Conservation (phyloP, 768 basidiomycete genomes). For the Xanthoconium purpureum region DNA sequence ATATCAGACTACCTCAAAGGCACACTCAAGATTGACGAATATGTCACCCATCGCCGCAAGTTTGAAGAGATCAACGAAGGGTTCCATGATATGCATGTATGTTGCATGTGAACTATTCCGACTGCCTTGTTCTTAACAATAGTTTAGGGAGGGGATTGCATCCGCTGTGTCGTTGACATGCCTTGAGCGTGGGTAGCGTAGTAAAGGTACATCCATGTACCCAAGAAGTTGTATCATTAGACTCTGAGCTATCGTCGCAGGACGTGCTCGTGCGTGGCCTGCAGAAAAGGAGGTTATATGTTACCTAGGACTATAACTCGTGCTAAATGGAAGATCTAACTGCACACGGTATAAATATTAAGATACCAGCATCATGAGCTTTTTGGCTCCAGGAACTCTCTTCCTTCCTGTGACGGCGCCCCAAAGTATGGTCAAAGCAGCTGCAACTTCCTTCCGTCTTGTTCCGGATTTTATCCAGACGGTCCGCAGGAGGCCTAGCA, state of each 20-base stretch:
- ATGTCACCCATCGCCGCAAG: constrained; percentile 82
- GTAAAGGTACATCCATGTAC: not conserved
- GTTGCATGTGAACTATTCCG: constrained; percentile 31
- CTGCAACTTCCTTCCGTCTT: constrained; percentile 63
- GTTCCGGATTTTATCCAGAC: constrained; percentile 69
- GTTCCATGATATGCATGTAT: constrained; percentile 95
- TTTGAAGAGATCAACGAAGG: constrained; percentile 79
- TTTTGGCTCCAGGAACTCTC: constrained; percentile 47
- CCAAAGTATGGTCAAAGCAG: constrained; percentile 68
- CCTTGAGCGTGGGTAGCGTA: constrained; percentile 30
- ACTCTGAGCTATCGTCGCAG: not conserved
- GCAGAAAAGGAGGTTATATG: not conserved
- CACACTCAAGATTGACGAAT: constrained; percentile 89
- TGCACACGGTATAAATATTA: constrained; percentile 12
- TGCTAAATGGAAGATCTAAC: not conserved
- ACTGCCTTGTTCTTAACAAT: constrained; percentile 1
- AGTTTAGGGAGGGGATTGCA: constrained; percentile 69
- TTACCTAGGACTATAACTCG: not conserved
- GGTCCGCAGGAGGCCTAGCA: constrained; percentile 54
- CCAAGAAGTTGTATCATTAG: constrained; percentile 4
- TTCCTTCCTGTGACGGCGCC: constrained; percentile 61
- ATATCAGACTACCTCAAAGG: constrained; percentile 73
- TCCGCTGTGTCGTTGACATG: constrained; percentile 96
- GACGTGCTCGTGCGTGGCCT: not conserved
- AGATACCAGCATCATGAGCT: constrained; percentile 4